A percentile compares a stretch with the other conserved stretches of the same genome.
Conservation (phyloP, 805 yeast species). For the Saturnispora zaruensis region DNA sequence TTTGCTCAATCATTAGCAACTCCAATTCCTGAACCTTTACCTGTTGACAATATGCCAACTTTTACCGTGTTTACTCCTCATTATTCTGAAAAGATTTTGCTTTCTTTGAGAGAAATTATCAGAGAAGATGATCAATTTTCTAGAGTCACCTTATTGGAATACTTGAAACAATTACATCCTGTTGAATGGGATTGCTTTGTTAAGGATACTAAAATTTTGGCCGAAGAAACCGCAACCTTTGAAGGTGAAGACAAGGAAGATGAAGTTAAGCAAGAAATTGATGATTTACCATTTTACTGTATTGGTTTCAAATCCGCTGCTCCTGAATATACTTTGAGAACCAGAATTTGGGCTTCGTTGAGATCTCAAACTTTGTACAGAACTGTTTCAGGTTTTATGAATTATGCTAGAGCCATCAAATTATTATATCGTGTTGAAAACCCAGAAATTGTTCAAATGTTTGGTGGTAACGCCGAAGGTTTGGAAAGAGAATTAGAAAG, state of each 20-base stretch:
- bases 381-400: constrained; percentile 98
- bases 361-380: constrained; percentile 95
- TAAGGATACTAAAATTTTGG: constrained; percentile 88
- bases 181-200: constrained; percentile 98
- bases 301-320: constrained; percentile 97
- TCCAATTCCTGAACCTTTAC: constrained; percentile 97
- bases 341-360: constrained; percentile 97
- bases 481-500: constrained; percentile 88
- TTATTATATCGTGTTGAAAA: constrained; percentile 89
- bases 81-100: constrained; percentile 86
- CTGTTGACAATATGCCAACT: constrained; percentile 99
- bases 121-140: constrained; percentile 97
- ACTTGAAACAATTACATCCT: constrained; percentile 90
- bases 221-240: constrained; percentile 85
- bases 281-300: constrained; percentile 89
- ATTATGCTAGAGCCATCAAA: constrained; percentile 93
- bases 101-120: constrained; percentile 91
- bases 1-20: constrained; percentile 98
- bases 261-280: constrained; percentile 72
- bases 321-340: constrained; percentile 91
- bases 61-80: constrained; percentile 96
- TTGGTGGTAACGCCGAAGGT: constrained; percentile 97
- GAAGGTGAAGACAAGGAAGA: constrained; percentile 58
- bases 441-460: constrained; percentile 93
- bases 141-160: constrained; percentile 87